Evolutionary conservation across 2,329 filamentous ascomycete genomes (phyloP), one percentile per base, ranked within the genome.

Genomic region (Talaromyces sp.): DNA sequence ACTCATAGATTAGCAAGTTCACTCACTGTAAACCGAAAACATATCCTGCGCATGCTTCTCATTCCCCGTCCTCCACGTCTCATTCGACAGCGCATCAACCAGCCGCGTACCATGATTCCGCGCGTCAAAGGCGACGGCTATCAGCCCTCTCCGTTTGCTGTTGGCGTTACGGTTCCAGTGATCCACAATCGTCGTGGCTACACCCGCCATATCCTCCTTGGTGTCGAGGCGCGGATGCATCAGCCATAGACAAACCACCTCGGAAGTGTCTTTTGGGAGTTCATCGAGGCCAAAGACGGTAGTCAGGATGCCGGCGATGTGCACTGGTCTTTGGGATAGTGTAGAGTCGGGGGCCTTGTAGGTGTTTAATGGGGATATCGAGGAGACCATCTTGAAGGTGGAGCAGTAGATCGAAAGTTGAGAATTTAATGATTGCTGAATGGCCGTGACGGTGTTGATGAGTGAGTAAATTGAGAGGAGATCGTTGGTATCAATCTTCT

Each of bases 41-140:
- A 99, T 96, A 74, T 99, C 94, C 70, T 91, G 86, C 0, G 92
- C 93, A 77, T 97, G 94, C 7, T 81, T 84, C 8, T 82, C 79
- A 70, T 97, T 96, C 31, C 91, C 92, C 41, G 84, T 76, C 50
- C 84, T 83, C 93, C 92, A 97, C 3, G 88, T 82, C 66, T 88
- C 80, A 72, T 97, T 97, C 27, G 88, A 86, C 19, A 81, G 66
- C 8, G 83, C 77, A 67, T 88, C 82, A 1, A 93, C 84, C 61
- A 86, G 75, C 58, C 94, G 80, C 2, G 84, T 82, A 7, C 59
- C 59, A 52, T 61, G 59, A 41, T 61, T 61, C 29, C 59, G 24
- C 29, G 59, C 59, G 52, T 61, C 59, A 32, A 61, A 50, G 24
- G 51, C 41, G 24, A 58, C 56, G 17, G 52, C 55, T 51, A 61